These are phyloP conservation scores for Albizia julibrissin DNA, from an alignment of 306 rosid genomes.

Conservation along the genomic window DNA sequence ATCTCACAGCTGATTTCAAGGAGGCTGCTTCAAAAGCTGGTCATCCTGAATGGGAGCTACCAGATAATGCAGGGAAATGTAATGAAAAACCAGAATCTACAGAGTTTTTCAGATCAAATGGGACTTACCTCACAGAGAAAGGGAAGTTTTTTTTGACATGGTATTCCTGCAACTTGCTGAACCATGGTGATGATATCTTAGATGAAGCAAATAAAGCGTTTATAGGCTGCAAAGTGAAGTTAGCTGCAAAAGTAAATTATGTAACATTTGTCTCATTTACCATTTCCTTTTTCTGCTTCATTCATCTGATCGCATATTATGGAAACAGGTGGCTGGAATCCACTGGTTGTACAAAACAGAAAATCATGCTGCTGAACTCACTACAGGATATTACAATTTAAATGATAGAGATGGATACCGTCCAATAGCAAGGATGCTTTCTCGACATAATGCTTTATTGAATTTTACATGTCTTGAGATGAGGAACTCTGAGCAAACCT, in stretches of 20 bases:
- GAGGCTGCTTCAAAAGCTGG: constrained; percentile 60
- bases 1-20: constrained; percentile 74
- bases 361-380: constrained; percentile 84
- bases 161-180: constrained; percentile 81
- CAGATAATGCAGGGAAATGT: constrained; percentile 72
- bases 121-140: constrained; percentile 65
- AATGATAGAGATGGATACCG: constrained; percentile 81
- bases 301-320: constrained; percentile 19
- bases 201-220: constrained; percentile 83
- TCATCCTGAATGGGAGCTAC: constrained; percentile 86
- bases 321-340: constrained; percentile 83
- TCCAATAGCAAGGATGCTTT: constrained; percentile 79
- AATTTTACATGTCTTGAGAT: constrained; percentile 93
- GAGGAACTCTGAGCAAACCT: constrained; percentile 72
- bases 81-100: constrained; percentile 75
- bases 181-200: constrained; percentile 79
- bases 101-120: constrained; percentile 66
- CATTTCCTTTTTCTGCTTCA: not conserved
- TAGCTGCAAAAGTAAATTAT: constrained; percentile 78
- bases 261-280: not conserved
- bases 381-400: constrained; percentile 88
- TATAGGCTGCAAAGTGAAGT: constrained; percentile 70
- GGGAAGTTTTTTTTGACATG: constrained; percentile 86
- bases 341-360: constrained; percentile 91
- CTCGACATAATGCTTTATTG: constrained; percentile 69